A percentile compares a stretch with the other conserved stretches of the same genome.
Evolutionary conservation across 2,329 filamentous ascomycete species (phyloP).

Genomic region (Colletotrichum lentis): DNA sequence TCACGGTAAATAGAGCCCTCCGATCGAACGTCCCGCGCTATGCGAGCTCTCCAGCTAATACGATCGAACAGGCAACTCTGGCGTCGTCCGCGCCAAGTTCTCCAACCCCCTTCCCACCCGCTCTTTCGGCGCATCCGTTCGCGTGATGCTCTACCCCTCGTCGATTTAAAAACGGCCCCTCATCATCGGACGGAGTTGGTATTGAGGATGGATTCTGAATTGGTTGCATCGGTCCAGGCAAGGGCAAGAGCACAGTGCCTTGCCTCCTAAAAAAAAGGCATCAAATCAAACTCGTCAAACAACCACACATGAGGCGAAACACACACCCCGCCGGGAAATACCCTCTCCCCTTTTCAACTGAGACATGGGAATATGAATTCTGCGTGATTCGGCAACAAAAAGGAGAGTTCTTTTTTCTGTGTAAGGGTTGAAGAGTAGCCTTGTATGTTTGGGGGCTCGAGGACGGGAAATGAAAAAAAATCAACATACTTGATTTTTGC

Average conservation of each 20-base stretch:
- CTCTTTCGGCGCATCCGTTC: slow-evolving; percentile 94
- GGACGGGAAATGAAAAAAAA: slow-evolving; percentile 37
- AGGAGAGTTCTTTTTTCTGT: slow-evolving; percentile 22
- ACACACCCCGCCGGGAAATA: slow-evolving; percentile 37
- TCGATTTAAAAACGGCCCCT: slow-evolving; percentile 79
- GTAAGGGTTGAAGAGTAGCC: slow-evolving; percentile 35
- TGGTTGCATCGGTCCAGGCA: slow-evolving; percentile 67
- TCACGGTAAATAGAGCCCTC: slow-evolving; percentile 73
- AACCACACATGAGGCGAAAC: slow-evolving; percentile 39
- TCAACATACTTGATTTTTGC: slow-evolving; percentile 37
- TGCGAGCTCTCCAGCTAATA: slow-evolving; percentile 26
- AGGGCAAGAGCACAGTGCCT: slow-evolving; percentile 61
- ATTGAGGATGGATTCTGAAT: slow-evolving; percentile 69
- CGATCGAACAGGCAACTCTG: slow-evolving; percentile 79
- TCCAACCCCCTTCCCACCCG: slow-evolving; percentile 92
- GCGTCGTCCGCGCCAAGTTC: slow-evolving; percentile 98
- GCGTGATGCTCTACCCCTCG: slow-evolving; percentile 97
- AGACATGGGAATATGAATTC: slow-evolving; percentile 38
- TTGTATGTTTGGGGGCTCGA: slow-evolving; percentile 29
- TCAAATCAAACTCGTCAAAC: slow-evolving; percentile 62
- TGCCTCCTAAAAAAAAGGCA: slow-evolving; percentile 57
- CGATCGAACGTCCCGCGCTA: slow-evolving; percentile 8
- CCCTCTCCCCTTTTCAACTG: slow-evolving; percentile 38
- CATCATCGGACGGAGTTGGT: slow-evolving; percentile 65
- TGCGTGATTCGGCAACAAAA: slow-evolving; percentile 29